Evolutionary conservation across 2,329 filamentous ascomycete genomes (phyloP).

Genomic region (Colletotrichum sp.): DNA sequence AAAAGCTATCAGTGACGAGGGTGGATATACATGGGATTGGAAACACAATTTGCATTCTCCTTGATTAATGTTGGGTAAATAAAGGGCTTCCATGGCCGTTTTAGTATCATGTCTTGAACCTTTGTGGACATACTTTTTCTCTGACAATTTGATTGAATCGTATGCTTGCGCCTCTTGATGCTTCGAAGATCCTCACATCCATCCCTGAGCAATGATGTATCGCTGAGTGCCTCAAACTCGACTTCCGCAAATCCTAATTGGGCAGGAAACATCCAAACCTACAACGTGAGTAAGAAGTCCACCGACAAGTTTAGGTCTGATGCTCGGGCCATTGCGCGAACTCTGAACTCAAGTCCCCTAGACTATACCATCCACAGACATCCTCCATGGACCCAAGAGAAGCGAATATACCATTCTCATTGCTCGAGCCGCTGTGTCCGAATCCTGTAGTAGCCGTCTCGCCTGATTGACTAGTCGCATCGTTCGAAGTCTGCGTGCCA

Average conservation of each 20-base stretch:
- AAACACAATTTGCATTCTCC: neutral
- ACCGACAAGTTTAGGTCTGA: rapidly evolving
- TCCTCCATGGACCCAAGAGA: neutral
- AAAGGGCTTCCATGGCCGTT: neutral
- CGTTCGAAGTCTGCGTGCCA: neutral
- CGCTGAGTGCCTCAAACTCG: neutral
- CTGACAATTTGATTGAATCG: neutral
- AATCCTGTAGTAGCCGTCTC: neutral
- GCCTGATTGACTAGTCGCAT: neutral
- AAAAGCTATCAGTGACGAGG: rapidly evolving
- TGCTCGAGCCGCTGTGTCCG: neutral
- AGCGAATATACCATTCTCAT: neutral
- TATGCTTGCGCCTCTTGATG: neutral
- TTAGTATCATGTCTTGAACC: rapidly evolving
- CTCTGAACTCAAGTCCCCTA: neutral
- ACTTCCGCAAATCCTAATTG: rapidly evolving
- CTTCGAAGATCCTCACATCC: rapidly evolving
- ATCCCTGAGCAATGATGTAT: rapidly evolving
- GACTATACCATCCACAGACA: constrained; percentile 8
- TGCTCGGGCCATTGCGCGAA: neutral
- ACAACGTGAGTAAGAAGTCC: neutral
- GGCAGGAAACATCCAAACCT: neutral
- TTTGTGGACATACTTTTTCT: rapidly evolving
- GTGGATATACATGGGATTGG: rapidly evolving
- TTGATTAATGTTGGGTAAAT: neutral